These are phyloP conservation scores for Cubamyces sp. DNA, from an alignment of 768 basidiomycete species.

Conservation along the genomic window DNA sequence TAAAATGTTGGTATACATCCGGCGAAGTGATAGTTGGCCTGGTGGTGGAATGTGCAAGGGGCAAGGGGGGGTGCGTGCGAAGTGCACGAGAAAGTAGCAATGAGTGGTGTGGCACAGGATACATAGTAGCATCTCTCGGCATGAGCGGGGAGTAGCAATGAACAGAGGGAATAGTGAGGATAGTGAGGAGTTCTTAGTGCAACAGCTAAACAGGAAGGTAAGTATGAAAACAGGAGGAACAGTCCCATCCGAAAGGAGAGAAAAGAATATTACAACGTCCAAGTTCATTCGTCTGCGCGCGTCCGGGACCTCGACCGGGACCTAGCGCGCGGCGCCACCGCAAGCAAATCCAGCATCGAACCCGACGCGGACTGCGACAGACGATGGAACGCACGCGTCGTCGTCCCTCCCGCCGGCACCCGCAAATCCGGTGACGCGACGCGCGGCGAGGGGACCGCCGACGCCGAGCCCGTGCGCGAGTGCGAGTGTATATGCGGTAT, in stretches of 20 bases:
- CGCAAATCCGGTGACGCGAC: slow-evolving; percentile 12
- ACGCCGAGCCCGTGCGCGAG: background rate
- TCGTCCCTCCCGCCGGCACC: background rate
- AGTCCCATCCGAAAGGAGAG: background rate
- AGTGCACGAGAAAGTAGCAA: no score
- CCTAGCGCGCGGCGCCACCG: no score
- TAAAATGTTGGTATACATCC: no score
- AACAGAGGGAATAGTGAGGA: no score
- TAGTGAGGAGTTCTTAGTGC: no score
- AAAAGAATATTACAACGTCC: background rate
- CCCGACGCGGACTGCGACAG: slow-evolving; percentile 18
- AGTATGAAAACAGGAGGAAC: no score
- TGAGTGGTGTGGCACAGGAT: no score
- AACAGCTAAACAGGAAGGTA: background rate
- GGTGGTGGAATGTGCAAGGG: no score
- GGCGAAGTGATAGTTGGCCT: no score
- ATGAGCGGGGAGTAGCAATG: background rate
- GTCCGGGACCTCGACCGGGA: slow-evolving; percentile 17
- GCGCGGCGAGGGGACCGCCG: slow-evolving; percentile 6
- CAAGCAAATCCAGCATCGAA: slow-evolving; percentile 14
- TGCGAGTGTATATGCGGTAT: background rate
- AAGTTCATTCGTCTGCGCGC: background rate
- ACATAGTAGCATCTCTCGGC: no score
- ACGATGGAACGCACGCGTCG: slow-evolving; percentile 13
- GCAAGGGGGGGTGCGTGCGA: no score